Evolutionary conservation across 257 asterid species (phyloP).

Genomic region (Mitragyna speciosa): DNA sequence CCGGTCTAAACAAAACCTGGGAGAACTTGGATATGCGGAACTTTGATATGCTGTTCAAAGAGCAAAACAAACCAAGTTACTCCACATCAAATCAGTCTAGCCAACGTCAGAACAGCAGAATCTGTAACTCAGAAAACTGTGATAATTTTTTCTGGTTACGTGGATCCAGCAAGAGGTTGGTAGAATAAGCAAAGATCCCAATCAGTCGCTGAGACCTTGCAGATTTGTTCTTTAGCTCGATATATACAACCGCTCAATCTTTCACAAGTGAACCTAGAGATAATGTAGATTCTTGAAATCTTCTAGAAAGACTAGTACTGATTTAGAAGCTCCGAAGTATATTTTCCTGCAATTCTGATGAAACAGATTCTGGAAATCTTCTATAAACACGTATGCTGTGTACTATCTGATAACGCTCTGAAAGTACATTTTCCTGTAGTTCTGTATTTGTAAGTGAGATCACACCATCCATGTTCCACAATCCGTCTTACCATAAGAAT

Average conservation of each 20-base stretch:
- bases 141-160: background rate
- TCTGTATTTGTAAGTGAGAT: background rate
- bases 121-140: conserved; percentile 23
- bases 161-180: background rate
- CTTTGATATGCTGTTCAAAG: conserved; percentile 46
- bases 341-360: background rate
- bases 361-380: no score
- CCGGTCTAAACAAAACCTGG: no score
- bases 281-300: background rate
- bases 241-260: background rate
- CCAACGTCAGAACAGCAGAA: conserved; percentile 58
- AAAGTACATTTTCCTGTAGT: no score
- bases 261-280: background rate
- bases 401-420: no score
- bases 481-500: no score
- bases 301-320: background rate
- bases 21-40: conserved; percentile 58
- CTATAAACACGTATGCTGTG: no score
- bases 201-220: no score
- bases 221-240: background rate
- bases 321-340: background rate
- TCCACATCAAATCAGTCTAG: conserved; percentile 75
- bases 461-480: no score
- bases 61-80: conserved; percentile 44
- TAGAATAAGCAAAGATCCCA: background rate